These are phyloP conservation scores for Bipolaris oryzae DNA, from an alignment of 2,329 filamentous ascomycete species.

Conservation along the genomic window DNA sequence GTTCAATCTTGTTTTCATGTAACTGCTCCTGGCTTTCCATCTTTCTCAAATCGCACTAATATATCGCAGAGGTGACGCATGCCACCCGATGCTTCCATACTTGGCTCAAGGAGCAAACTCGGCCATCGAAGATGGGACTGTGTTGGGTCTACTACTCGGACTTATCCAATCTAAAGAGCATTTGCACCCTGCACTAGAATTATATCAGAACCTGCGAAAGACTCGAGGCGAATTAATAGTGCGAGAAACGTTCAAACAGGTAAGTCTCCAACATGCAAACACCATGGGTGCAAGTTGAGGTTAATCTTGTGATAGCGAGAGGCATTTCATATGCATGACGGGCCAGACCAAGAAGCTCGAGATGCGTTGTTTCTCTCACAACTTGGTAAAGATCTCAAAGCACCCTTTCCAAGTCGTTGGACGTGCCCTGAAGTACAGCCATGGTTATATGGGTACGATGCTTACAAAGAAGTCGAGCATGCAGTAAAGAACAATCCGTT, in stretches of 20 bases:
- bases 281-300: neutral
- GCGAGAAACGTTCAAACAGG: constrained; percentile 27
- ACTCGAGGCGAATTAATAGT: constrained; percentile 47
- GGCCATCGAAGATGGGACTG: constrained; percentile 69
- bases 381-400: neutral
- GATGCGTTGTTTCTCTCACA: constrained; percentile 58
- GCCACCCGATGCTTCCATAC: constrained; percentile 36
- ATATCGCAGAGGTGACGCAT: constrained; percentile 42
- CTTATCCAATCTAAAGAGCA: constrained; percentile 22
- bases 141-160: constrained; percentile 62
- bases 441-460: constrained; percentile 30
- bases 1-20: constrained; percentile 7
- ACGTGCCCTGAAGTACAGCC: constrained; percentile 24
- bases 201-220: constrained; percentile 55
- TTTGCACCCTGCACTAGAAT: constrained; percentile 43
- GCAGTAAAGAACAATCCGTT: neutral
- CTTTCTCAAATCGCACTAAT: neutral
- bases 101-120: constrained; percentile 61
- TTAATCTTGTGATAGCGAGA: constrained; percentile 15
- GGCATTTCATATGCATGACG: constrained; percentile 50
- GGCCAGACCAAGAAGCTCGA: constrained; percentile 61
- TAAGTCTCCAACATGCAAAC: neutral
- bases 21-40: neutral
- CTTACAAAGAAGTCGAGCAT: constrained; percentile 20
- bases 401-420: constrained; percentile 16